Evolutionary conservation across 805 yeast species (phyloP).

Genomic region (Ogataea saltuana): DNA sequence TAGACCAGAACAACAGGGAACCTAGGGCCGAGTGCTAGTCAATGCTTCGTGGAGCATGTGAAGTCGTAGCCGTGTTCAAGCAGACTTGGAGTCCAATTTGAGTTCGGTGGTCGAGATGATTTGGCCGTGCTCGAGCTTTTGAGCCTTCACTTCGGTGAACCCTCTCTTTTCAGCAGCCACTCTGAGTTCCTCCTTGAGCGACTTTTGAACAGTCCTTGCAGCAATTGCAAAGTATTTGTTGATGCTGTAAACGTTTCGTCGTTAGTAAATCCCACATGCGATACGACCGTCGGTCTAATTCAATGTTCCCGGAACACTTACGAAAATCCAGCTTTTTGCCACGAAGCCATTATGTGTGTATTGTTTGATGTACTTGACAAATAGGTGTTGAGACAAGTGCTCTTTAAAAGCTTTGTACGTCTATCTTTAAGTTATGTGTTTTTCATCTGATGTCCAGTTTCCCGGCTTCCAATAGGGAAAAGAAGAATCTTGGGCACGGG

Average conservation of each 20-base stretch:
- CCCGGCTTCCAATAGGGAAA: slow-evolving; percentile 13
- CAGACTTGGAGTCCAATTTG: slow-evolving; percentile 19
- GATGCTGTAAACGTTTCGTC: slow-evolving; percentile 43
- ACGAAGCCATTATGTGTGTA: slow-evolving; percentile 45
- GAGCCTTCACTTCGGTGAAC: slow-evolving; percentile 68
- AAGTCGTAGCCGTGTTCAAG: slow-evolving; percentile 14
- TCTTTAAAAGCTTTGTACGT: not conserved
- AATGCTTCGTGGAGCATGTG: slow-evolving; percentile 8
- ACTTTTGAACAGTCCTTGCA: slow-evolving; percentile 82
- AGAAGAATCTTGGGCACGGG: slow-evolving; percentile 3
- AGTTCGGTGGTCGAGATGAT: slow-evolving; percentile 32
- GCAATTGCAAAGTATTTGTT: slow-evolving; percentile 90
- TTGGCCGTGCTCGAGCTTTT: slow-evolving; percentile 71
- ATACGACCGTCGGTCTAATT: slow-evolving; percentile 1
- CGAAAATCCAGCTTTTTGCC: slow-evolving; percentile 70
- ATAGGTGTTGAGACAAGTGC: not conserved
- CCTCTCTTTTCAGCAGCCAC: slow-evolving; percentile 73
- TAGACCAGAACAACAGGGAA: not conserved
- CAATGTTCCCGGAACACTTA: slow-evolving; percentile 34
- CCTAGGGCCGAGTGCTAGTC: no score
- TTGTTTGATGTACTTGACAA: slow-evolving; percentile 4
- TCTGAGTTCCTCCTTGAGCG: slow-evolving; percentile 84
- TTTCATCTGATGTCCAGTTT: slow-evolving; percentile 7
- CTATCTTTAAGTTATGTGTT: not conserved
- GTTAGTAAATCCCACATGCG: slow-evolving; percentile 8